Evolutionary conservation across 371 early-diverging fungal genomes (phyloP).

Genomic region (Apophysomyces trapeziformis): DNA sequence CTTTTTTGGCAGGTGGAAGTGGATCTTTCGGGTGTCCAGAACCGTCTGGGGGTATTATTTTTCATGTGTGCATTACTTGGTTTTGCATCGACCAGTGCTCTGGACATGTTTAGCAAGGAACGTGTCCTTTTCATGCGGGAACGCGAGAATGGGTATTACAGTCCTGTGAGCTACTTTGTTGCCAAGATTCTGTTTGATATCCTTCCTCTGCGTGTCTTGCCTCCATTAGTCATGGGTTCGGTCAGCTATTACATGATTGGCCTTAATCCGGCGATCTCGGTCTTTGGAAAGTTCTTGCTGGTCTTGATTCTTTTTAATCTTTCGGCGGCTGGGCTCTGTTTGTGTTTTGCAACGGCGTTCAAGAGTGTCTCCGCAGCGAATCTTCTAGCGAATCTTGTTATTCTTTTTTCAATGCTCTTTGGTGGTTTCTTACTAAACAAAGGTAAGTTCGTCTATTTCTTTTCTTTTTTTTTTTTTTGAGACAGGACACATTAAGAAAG

Average conservation of each 20-base stretch:
- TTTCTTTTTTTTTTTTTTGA: slow-evolving; percentile 14
- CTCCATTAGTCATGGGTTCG: slow-evolving; percentile 82
- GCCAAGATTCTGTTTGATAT: slow-evolving; percentile 84
- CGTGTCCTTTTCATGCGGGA: slow-evolving; percentile 79
- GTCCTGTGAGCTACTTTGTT: slow-evolving; percentile 71
- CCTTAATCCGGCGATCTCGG: slow-evolving; percentile 51
- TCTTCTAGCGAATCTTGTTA: slow-evolving; percentile 74
- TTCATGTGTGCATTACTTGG: slow-evolving; percentile 86
- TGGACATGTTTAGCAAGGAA: slow-evolving; percentile 74
- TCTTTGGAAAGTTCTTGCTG: slow-evolving; percentile 81
- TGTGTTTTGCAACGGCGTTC: slow-evolving; percentile 78
- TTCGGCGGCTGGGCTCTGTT: slow-evolving; percentile 76
- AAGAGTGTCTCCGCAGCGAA: slow-evolving; percentile 77
- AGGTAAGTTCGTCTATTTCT: slow-evolving; percentile 39
- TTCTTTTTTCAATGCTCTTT: slow-evolving; percentile 90
- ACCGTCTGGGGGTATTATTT: slow-evolving; percentile 80
- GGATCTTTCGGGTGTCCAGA: slow-evolving; percentile 83
- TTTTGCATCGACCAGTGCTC: slow-evolving; percentile 72
- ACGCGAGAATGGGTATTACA: slow-evolving; percentile 84
- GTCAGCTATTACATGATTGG: slow-evolving; percentile 90
- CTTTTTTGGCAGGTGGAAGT: slow-evolving; percentile 82
- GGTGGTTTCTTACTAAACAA: slow-evolving; percentile 88
- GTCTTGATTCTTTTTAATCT: slow-evolving; percentile 84
- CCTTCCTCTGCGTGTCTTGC: slow-evolving; percentile 80
- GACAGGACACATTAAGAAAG: not conserved